A percentile compares a stretch with the other conserved stretches of the same genome.
phyloP scores from a whole-genome alignment of 2,329 filamentous ascomycete genomes.

The Hypoxylon sp. region DNA sequence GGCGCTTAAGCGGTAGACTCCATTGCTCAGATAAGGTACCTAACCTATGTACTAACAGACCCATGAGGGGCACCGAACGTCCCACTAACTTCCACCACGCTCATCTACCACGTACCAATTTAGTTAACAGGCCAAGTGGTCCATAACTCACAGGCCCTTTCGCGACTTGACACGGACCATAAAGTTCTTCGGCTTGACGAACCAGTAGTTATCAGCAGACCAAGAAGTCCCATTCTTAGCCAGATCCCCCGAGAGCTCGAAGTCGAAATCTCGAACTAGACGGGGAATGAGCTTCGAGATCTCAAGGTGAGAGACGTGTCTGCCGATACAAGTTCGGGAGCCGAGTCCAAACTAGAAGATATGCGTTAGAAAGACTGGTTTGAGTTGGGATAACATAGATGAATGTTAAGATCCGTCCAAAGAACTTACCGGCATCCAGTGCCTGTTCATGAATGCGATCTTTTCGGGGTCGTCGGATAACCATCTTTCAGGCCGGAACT shows the following conservation, averaged over 20 bases:
- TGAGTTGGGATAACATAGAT: not conserved
- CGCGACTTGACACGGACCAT: conserved; percentile 15
- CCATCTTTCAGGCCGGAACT: conserved; percentile 51
- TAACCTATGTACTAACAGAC: not conserved
- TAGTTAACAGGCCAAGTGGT: not conserved
- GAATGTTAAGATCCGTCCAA: not conserved
- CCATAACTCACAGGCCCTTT: not conserved
- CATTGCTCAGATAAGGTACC: too few species aligned
- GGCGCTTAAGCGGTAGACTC: not conserved
- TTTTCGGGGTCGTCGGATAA: conserved; percentile 32
- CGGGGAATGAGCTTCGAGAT: conserved; percentile 57
- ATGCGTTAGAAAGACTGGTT: not conserved
- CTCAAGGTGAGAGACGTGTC: conserved; percentile 57
- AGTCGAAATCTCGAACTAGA: conserved; percentile 44
- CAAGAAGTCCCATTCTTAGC: conserved; percentile 9
- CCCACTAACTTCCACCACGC: not conserved
- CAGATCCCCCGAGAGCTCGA: conserved; percentile 32
- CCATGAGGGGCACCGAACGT: not conserved
- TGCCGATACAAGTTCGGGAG: conserved; percentile 57
- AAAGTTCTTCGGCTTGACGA: conserved; percentile 45
- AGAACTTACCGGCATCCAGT: conserved; percentile 14
- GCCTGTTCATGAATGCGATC: conserved; percentile 41
- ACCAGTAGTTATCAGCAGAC: conserved; percentile 40
- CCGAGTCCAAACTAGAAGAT: conserved; percentile 56
- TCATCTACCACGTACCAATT: not conserved